Evolutionary conservation across 441 rosid species (phyloP).

Genomic region (Daphne laureola): DNA sequence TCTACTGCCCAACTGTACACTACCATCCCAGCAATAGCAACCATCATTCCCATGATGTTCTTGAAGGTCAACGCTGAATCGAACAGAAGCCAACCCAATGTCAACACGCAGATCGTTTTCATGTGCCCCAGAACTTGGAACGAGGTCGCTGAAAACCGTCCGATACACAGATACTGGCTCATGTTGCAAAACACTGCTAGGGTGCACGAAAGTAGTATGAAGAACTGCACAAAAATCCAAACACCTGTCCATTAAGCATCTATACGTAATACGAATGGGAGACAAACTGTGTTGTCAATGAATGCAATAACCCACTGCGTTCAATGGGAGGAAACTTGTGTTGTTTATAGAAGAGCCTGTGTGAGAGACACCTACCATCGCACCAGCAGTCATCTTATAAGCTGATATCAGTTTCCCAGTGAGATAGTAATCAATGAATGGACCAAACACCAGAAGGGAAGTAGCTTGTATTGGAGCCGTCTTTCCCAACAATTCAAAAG

Average conservation of each 20-base stretch:
- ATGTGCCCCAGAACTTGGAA: conserved; percentile 17
- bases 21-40: conserved; percentile 57
- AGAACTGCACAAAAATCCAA: conserved; percentile 29
- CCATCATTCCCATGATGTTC: conserved; percentile 56
- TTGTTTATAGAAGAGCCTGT: not conserved
- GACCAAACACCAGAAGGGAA: conserved; percentile 52
- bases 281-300: too few relatives aligned
- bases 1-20: conserved; percentile 71
- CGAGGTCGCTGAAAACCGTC: conserved; percentile 13
- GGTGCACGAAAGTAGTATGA: conserved; percentile 51
- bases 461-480: conserved; percentile 65
- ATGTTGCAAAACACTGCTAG: conserved; percentile 76
- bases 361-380: conserved; percentile 25
- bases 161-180: conserved; percentile 19
- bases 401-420: conserved; percentile 33
- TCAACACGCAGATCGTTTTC: conserved; percentile 14
- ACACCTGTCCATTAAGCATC: not conserved
- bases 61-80: conserved; percentile 53
- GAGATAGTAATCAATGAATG: conserved; percentile 47
- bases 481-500: conserved; percentile 54
- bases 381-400: conserved; percentile 49
- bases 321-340: not conserved
- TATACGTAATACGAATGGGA: not conserved
- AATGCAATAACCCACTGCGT: too few relatives aligned
- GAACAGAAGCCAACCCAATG: conserved; percentile 23